A percentile compares a stretch with the other conserved stretches of the same genome.
Conservation (phyloP, 179 eudicot genomes). For the Pouteria campechiana region DNA sequence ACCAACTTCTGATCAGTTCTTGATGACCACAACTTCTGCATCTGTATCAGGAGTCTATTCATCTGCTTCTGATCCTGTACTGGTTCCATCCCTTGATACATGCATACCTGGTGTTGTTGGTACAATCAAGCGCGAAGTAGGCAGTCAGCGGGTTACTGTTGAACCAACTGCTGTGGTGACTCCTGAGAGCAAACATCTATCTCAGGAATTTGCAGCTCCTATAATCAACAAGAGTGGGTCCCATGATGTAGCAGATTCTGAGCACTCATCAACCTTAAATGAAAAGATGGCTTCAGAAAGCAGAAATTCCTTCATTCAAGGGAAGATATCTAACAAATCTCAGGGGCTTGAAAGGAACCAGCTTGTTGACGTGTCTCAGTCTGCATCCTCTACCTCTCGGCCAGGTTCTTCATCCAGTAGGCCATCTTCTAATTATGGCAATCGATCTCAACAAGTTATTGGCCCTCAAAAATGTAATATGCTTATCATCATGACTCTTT, state of each 20-base stretch:
- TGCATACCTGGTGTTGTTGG: constrained; percentile 14
- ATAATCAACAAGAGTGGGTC: constrained; percentile 9
- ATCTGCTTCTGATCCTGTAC: constrained; percentile 25
- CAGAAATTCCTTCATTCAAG: constrained; percentile 5
- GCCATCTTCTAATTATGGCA: constrained; percentile 9
- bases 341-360: constrained; percentile 11
- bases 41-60: constrained; percentile 14
- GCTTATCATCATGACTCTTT: neutral
- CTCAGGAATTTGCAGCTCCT: constrained; percentile 2
- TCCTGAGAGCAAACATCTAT: constrained; percentile 16
- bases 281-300: constrained; percentile 8
- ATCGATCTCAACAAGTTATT: constrained; percentile 6
- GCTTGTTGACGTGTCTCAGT: constrained; percentile 3
- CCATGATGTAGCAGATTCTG: constrained; percentile 7
- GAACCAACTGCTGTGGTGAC: constrained; percentile 10
- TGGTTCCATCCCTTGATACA: constrained; percentile 18
- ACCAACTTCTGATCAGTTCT: constrained; percentile 2
- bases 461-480: constrained; percentile 15
- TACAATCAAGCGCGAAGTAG: constrained; percentile 13
- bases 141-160: constrained; percentile 5
- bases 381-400: constrained; percentile 3
- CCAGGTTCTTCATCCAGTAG: constrained; percentile 5
- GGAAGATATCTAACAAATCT: constrained; percentile 3
- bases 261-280: constrained; percentile 4
- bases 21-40: neutral